phyloP scores from a whole-genome alignment of 306 rosid genomes.

The Spatholobus suberectus region DNA sequence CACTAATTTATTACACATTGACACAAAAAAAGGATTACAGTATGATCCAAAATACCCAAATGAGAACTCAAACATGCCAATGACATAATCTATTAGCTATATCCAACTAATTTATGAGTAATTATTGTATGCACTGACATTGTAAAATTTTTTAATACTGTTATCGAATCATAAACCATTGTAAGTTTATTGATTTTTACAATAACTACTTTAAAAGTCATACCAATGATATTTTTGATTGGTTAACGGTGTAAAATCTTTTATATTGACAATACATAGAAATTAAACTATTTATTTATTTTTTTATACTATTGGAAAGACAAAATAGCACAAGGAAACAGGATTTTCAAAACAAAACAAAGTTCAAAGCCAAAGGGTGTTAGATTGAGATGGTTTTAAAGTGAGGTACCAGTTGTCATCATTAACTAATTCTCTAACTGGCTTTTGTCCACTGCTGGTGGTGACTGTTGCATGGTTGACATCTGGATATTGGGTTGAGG shows the following conservation, averaged over 20 bases:
- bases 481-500: conserved; percentile 94
- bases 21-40: neutral
- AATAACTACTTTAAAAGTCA: too few relatives aligned
- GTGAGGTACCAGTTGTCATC: conserved; percentile 68
- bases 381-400: neutral
- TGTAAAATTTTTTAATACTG: too few relatives aligned
- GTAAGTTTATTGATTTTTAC: too few relatives aligned
- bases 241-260: conserved; percentile 50
- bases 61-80: neutral
- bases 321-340: neutral
- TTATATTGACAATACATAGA: conserved; percentile 90
- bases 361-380: neutral
- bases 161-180: too few relatives aligned
- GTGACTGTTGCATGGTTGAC: conserved; percentile 78
- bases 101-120: neutral
- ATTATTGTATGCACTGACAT: too few relatives aligned
- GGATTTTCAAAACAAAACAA: neutral
- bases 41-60: neutral
- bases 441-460: conserved; percentile 43
- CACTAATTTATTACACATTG: neutral
- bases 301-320: too few relatives aligned
- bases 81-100: neutral
- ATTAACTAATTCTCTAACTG: conserved; percentile 60
- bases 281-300: neutral
- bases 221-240: too few relatives aligned